Evolutionary conservation across 192 early-diverging fungal genomes (phyloP), one percentile per base, ranked within the genome.

Genomic region (Gigaspora rosea): DNA sequence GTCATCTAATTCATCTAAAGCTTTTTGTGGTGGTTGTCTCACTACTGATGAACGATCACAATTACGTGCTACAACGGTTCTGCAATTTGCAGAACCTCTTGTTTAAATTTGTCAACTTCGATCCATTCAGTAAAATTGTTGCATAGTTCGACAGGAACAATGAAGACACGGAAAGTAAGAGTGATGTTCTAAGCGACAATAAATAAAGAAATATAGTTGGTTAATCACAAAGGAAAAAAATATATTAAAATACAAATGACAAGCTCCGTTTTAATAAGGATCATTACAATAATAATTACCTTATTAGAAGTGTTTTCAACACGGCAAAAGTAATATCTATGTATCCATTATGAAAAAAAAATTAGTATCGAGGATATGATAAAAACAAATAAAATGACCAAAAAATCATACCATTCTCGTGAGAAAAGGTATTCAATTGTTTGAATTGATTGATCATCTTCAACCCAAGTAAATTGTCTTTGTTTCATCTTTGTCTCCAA

Each of bases 1-100:
- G 20, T 51, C 67, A 6, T 69, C 67, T 9, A 69, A 33, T 15
- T 69, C 67, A 50, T 48, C 47, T 52, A 20, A 9, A 4, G 48
- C 13, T 51, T 69, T 69, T 15, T 50, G 46, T 9, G 67, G 67
- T 48, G 66, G 64, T 66, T 66, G 64, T 41, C 35, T 18, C 10
- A 66, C n/a, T 33, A 66, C n/a, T 10, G 64, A 66, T 46, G 64
- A 66, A n/a, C 33, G 35, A 66, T 66, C 64, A 46, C 41, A 48
- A 22, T 66, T 41, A 66, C 64, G 64, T 3, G 35, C 15, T 9
- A 66, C 36, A 18, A 69, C 67, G 9, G 15, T 51, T 51, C 49
- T 51, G 18, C 20, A 51, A 13, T 50, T n/a, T 12, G 66, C 9
- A 9, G 41, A 2, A 68, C 4, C 11, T 2, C 22, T 69, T 11